Evolutionary conservation across 129 eudicot species (phyloP), one percentile per base, ranked within the genome.

Genomic region (Saussurea involucrata): DNA sequence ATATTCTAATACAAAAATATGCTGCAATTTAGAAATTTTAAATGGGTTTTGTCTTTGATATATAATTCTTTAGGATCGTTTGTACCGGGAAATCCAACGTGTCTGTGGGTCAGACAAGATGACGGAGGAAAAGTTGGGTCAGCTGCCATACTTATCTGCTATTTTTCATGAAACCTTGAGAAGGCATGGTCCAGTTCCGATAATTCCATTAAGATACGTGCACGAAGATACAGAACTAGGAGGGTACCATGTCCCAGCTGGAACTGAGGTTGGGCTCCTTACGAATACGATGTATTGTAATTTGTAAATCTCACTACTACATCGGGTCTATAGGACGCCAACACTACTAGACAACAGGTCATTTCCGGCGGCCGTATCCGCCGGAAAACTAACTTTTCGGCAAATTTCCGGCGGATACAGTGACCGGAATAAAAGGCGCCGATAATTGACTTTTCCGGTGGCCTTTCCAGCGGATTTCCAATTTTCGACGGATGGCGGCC

Each of bases 141-240:
- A 83, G 78, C 85, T 89, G 68, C 89, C 91, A 58, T 82, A 74
- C 64, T 24, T 89, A 49, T 77, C 72, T 27, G 91, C 89, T 60
- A 71, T 87, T 29, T 89, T 89, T 64, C 91, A 89, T 28, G 95
- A 89, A 76, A 89, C 89, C 7, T 34, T 87, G 40, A 77, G 95
- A 76, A 77, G 71, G 70, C 87, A 89, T 55, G 78, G 87, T 27
- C 95, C 91, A 15, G 88, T 72, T 76, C 89, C 91, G 0, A 78
- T 87, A 20, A 42, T 89, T 72, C 91, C 95, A 8, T 61, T 85
- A 28, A 63, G 95, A 71, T 76, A 86, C 22, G 91, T 75, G 37
- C 84, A 86, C 6, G 91, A 89, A 81, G 84, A 89, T 66, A 89
- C 91, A 6, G 76, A 78, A 49, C 67, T 89, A 10, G 91, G 91